Conservation (phyloP, 169 alveolate species). For the Plasmodium relictum region DNA sequence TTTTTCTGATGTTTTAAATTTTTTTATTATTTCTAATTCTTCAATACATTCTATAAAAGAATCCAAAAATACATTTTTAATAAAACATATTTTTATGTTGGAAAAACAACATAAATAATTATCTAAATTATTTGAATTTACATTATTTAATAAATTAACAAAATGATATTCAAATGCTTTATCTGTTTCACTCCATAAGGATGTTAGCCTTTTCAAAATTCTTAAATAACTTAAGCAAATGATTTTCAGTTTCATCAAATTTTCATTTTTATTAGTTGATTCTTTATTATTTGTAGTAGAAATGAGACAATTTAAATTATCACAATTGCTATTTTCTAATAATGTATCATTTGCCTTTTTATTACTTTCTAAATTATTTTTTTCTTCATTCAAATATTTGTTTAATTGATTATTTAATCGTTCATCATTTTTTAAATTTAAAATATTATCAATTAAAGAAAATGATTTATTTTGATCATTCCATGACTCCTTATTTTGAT, state of each 20-base stretch:
- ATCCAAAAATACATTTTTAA: constrained; percentile 43
- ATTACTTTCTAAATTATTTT: constrained; percentile 1
- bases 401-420: not conserved
- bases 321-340: not conserved
- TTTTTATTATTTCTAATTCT: constrained; percentile 55
- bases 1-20: constrained; percentile 20
- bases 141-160: constrained; percentile 45
- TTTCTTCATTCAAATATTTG: constrained; percentile 7
- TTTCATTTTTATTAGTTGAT: constrained; percentile 15
- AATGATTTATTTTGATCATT: constrained; percentile 24
- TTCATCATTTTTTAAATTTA: constrained; percentile 32
- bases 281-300: not conserved
- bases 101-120: constrained; percentile 61
- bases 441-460: constrained; percentile 23
- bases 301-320: not conserved
- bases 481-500: constrained; percentile 9
- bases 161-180: constrained; percentile 66
- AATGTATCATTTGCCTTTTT: not conserved
- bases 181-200: constrained; percentile 52
- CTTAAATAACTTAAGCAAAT: constrained; percentile 50
- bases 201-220: constrained; percentile 36
- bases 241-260: constrained; percentile 26
- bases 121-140: constrained; percentile 43
- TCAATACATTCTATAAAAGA: constrained; percentile 52
- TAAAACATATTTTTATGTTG: constrained; percentile 28